These are phyloP conservation scores for Termitomyces sp. DNA, from an alignment of 768 basidiomycete genomes.

Conservation along the genomic window DNA sequence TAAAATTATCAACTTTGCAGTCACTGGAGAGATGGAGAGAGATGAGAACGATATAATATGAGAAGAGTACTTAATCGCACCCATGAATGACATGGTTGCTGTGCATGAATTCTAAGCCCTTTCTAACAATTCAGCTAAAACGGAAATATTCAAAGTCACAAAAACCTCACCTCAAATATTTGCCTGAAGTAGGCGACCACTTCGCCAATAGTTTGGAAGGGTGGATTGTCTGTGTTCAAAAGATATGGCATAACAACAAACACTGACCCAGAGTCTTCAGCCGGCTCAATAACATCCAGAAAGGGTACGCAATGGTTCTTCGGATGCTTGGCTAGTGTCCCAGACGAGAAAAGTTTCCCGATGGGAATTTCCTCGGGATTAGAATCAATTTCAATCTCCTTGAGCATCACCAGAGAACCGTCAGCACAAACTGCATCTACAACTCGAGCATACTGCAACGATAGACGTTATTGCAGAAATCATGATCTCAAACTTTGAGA, in stretches of 20 bases:
- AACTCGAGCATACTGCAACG: background rate
- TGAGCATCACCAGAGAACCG: background rate
- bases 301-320: slow-evolving; percentile 1
- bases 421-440: background rate
- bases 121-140: background rate
- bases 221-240: background rate
- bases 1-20: background rate
- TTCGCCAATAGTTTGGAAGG: background rate
- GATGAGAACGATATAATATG: background rate
- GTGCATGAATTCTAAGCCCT: slow-evolving; percentile 1
- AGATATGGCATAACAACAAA: background rate
- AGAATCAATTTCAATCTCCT: background rate
- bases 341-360: background rate
- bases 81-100: background rate
- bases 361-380: background rate
- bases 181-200: background rate
- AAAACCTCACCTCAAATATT: background rate
- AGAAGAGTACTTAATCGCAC: background rate
- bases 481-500: background rate
- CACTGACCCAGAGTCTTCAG: background rate
- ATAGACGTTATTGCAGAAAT: background rate
- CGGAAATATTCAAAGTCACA: background rate
- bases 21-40: background rate
- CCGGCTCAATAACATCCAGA: background rate
- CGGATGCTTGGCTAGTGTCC: background rate